Percentiles rank a stretch among this genome's conserved stretches.
These are phyloP conservation scores for Clonostachys chloroleuca DNA, from an alignment of 2,329 filamentous ascomycete species.

Conservation along the genomic window DNA sequence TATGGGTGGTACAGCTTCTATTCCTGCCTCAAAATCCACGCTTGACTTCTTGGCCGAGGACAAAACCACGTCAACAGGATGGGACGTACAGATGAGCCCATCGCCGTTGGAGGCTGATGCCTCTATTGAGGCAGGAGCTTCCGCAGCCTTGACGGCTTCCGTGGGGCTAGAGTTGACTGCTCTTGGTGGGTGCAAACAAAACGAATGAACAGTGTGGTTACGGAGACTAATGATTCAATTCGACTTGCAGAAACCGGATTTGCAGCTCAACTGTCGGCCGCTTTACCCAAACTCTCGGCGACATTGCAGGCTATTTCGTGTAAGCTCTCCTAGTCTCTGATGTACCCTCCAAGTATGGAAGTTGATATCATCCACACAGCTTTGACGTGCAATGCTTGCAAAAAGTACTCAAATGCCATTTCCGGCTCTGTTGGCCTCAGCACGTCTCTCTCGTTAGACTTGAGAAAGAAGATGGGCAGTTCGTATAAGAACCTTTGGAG, in stretches of 20 bases:
- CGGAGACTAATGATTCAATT: background rate
- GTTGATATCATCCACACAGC: background rate
- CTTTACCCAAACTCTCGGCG: background rate
- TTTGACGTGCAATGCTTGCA: slow-evolving; percentile 1
- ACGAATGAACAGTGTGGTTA: background rate
- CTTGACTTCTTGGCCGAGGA: slow-evolving; percentile 1
- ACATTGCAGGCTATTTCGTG: background rate
- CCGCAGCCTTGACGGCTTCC: background rate
- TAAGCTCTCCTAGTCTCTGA: background rate
- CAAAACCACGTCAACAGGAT: background rate
- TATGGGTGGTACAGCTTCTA: background rate
- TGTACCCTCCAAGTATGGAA: background rate
- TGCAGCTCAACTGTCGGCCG: background rate
- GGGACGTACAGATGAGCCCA: background rate
- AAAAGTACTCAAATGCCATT: slow-evolving; percentile 1
- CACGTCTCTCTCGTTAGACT: background rate
- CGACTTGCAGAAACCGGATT: background rate
- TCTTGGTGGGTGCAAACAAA: background rate
- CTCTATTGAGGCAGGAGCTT: background rate
- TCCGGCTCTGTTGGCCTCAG: background rate
- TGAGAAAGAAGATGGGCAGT: slow-evolving; percentile 1
- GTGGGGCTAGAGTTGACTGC: background rate
- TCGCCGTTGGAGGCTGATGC: background rate
- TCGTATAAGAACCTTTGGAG: background rate
- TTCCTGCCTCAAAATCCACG: background rate